Evolutionary conservation across 805 yeast genomes (phyloP).

Genomic region (Dipodascus geniculatus): DNA sequence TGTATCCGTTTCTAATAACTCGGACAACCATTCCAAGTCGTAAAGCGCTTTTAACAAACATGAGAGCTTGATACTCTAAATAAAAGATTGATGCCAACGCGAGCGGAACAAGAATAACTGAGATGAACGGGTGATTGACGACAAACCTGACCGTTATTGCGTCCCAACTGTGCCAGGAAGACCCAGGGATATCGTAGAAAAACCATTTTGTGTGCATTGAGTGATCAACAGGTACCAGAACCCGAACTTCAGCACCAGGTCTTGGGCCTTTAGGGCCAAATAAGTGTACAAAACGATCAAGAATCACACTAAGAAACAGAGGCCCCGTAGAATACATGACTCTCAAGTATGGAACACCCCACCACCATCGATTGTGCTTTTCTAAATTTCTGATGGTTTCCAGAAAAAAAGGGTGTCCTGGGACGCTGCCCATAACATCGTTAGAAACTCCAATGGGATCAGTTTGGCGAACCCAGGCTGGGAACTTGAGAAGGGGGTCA

Average conservation of each 20-base stretch:
- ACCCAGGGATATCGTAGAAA: constrained; percentile 68
- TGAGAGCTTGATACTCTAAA: not conserved
- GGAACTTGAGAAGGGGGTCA: constrained; percentile 70
- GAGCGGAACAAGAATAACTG: constrained; percentile 49
- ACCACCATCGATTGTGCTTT: constrained; percentile 59
- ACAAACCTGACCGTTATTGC: constrained; percentile 65
- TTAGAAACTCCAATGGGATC: constrained; percentile 85
- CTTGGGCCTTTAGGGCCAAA: constrained; percentile 35
- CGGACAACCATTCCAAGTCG: not conserved
- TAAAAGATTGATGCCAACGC: constrained; percentile 23
- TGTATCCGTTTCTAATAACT: not conserved
- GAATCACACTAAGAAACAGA: constrained; percentile 67
- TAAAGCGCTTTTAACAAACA: no score
- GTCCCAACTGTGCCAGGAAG: constrained; percentile 88
- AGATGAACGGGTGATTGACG: constrained; percentile 61
- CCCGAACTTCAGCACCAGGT: constrained; percentile 48
- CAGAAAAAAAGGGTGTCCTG: constrained; percentile 73
- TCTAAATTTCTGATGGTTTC: constrained; percentile 58
- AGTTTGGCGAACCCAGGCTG: constrained; percentile 82
- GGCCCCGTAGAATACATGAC: constrained; percentile 95
- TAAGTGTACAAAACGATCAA: constrained; percentile 82
- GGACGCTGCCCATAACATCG: constrained; percentile 86
- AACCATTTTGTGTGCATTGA: constrained; percentile 30
- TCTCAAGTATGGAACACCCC: constrained; percentile 71
- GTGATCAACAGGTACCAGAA: constrained; percentile 47